Evolutionary conservation across 192 early-diverging fungal genomes (phyloP), one percentile per base, ranked within the genome.

Genomic region (Diversispora eburnea): DNA sequence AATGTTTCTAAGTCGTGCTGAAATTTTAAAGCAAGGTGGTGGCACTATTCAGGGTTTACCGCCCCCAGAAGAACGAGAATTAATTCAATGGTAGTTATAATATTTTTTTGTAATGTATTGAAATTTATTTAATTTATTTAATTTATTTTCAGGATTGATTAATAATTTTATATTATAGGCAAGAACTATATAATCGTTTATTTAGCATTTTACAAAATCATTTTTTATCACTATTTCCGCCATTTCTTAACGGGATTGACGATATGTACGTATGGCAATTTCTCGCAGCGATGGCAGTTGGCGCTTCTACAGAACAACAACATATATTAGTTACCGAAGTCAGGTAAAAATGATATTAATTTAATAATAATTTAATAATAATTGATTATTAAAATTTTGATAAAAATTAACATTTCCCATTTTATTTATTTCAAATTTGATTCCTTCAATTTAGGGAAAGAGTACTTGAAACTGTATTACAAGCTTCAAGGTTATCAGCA

Each of bases 231-330:
- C 72, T 98, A n/a, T 98, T 98, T 78, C 90, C 93, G 20, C 82
- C 88, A 22, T 79, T 85, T 62, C 73, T 84, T 20, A 67, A 82
- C 48, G 76, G 76, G 75, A 70, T 87, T 59, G 88, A 94, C 77
- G 95, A 98, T 78, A 84, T 94, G 42, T 93, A 96, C 76, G 92
- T 98, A 17, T 99, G 97, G 97, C 96, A 98, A 77, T 99, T 99
- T 74, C 82, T 99, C 80, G 94, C 97, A 0, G 92, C 95, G 0
- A 91, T 99, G 85, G 96, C 97, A 2, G 90, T 95, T 2, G 91
- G 94, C 10, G 97, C 97, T 0, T 91, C 92, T 2, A 90, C 92
- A 64, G 97, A 99, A 43, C 95, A 98, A 82, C 97, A 99, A 82
- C 88, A 92, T 49, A 82, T 92, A 25, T 82, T 99, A 43, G 91